Evolutionary conservation across 257 asterid species (phyloP).

Genomic region (Przewalskia tangutica): DNA sequence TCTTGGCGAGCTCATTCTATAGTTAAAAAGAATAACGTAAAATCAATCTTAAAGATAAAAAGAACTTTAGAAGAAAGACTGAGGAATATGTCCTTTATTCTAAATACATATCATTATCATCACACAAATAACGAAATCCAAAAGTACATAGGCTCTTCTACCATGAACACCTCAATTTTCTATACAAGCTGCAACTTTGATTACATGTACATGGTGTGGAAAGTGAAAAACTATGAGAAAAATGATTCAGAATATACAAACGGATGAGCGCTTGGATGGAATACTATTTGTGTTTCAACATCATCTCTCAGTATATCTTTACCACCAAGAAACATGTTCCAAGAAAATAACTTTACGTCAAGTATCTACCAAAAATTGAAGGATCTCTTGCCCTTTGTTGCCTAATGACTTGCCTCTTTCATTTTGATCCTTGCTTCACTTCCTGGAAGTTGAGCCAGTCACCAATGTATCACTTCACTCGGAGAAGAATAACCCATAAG

Average conservation of each 20-base stretch:
- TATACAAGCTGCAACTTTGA: background rate
- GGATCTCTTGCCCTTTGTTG: background rate
- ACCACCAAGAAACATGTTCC: background rate
- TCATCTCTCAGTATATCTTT: background rate
- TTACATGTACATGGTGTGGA: background rate
- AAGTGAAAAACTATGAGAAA: background rate
- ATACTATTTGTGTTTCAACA: background rate
- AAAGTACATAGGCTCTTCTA: background rate
- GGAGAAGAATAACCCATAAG: constrained; percentile 80
- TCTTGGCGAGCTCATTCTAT: background rate
- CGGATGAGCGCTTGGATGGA: background rate
- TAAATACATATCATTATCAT: background rate
- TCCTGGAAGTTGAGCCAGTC: background rate
- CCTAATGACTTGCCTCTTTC: background rate
- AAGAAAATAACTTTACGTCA: background rate
- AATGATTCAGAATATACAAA: background rate
- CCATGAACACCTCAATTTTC: background rate
- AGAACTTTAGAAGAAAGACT: background rate
- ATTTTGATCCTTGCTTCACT: constrained; percentile 12
- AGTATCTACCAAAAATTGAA: background rate
- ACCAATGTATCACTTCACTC: constrained; percentile 36
- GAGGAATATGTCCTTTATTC: background rate
- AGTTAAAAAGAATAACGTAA: background rate
- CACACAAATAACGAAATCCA: background rate
- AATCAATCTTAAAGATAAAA: background rate